These are phyloP conservation scores for Hortaea sp. DNA, from an alignment of 2,329 filamentous ascomycete species.

Conservation along the genomic window DNA sequence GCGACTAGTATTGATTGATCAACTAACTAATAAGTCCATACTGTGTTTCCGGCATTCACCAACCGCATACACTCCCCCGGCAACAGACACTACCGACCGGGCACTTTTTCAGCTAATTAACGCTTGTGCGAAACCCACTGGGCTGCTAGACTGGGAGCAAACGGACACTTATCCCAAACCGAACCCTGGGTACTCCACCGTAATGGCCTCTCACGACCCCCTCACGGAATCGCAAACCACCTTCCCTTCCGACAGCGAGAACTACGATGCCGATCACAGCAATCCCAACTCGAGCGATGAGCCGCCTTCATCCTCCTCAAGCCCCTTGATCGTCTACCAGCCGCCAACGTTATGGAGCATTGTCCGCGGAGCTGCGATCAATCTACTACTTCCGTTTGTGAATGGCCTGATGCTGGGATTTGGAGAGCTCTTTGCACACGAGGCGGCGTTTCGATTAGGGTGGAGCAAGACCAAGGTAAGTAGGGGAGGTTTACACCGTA, in stretches of 20 bases:
- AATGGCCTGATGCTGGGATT: conserved; percentile 98
- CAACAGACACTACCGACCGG: too few relatives aligned
- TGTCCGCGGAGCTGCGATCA: conserved; percentile 82
- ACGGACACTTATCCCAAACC: too few relatives aligned
- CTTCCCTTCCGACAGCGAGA: conserved; percentile 66
- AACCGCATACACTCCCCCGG: too few relatives aligned
- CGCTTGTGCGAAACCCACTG: too few relatives aligned
- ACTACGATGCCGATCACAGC: conserved; percentile 52
- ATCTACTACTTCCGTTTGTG: conserved; percentile 87
- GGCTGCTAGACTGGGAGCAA: too few relatives aligned
- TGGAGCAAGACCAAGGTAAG: conserved; percentile 90
- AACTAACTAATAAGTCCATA: too few relatives aligned
- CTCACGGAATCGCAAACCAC: conserved; percentile 55
- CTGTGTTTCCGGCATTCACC: too few relatives aligned
- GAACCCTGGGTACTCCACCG: too few relatives aligned
- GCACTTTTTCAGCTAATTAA: too few relatives aligned
- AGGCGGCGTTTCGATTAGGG: conserved; percentile 83
- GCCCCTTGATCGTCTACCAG: conserved; percentile 73
- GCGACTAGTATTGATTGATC: too few relatives aligned
- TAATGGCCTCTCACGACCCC: conserved; percentile 2
- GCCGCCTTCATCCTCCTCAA: conserved; percentile 52
- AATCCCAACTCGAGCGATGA: conserved; percentile 42
- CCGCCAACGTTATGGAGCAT: conserved; percentile 82
- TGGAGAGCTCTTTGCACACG: conserved; percentile 91
- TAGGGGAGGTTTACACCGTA: neutral